Base-by-base conservation (phyloP, 2,329 filamentous ascomycete species). In the Epichloe hybrida region DNA sequence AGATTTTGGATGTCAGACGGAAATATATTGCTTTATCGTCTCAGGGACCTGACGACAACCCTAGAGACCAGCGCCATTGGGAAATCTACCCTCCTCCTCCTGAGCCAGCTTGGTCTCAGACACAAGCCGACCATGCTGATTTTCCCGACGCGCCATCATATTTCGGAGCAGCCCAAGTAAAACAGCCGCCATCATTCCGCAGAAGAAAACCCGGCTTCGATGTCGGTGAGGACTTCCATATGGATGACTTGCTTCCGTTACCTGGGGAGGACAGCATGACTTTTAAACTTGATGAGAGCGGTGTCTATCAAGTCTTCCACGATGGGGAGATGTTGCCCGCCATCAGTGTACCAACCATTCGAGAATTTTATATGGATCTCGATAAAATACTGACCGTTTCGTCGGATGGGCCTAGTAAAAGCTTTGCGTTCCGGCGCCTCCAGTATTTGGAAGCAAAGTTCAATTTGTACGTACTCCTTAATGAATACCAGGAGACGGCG, bases 381-480 rank as follows among this genome's bases (percentile, higher is more conserved):
- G 93, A 98, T 62, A 76, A 82, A 21, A 84, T 97, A 52, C 74
- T 95, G 49, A 82, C 84, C 52, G 81, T 94, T n/a, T 95, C 90
- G 0, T 95, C 90, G 0, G 91, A 98, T 38, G 93, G 93, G 0
- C 93, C 93, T 0, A 91, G 84, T 67, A 98, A 98, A 70, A 96
- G 89, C 62, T 97, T 97, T 67, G 91, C 93, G 1, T 98, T 95
- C 66, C 84, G 91, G 50, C 83, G 94, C 11, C 75, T 98, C 46
- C 91, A 95, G 60, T 98, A 97, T 64, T 73, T 98, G 8, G 93
- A 98, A 70, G 91, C 89, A 53, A 96, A 96, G 64, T 98, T 95
- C 70, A 95, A 96, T 64, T 76, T 98, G 21, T 96, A 98, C 64
- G 80, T 83, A 21, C 78, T 98, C 34, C 72, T 97, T 52, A 97